Evolutionary conservation across 2,329 filamentous ascomycete genomes (phyloP), one percentile per base, ranked within the genome.

Genomic region (Ampelomyces quisqualis): DNA sequence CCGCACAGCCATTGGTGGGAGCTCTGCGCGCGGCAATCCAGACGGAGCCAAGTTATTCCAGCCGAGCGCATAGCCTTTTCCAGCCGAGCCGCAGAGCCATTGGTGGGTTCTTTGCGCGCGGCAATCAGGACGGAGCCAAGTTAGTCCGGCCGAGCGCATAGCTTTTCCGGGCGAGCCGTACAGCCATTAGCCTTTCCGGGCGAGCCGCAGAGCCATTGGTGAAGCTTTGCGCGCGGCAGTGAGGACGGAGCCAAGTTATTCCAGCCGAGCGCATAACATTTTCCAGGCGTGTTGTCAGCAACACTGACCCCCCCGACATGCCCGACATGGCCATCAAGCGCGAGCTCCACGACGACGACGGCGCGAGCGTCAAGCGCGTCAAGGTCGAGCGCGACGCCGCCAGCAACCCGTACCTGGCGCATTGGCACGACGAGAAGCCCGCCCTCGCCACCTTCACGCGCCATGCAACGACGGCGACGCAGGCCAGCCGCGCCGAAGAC

Each of bases 381-480:
- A 66, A 66, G 56, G 57, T 56, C 6, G 64, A 65, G 47, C 71
- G 68, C 50, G 77, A 81, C 62, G 78, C 79, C 38, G 71, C 72
- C 43, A 63, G 79, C 65, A 97, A 97, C 67, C 88, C 88, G 1
- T 97, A 98, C 74, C 82, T 98, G 49, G 88, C 90, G 41, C 93
- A 98, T 71, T 86, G 86, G 81, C 83, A 91, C 70, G 77, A 84
- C 49, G 72, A 78, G 47, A 39, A 53, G 49, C 55, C 42, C 58
- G 68, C 26, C 14, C 61, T 95, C 41, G 75, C 77, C 28, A 75
- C 78, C 44, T 82, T 96, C 70, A 81, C 79, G 68, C 82, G 87
- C 53, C 90, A 95, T 68, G 72, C 82, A 43, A 94, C 90, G 1
- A 97, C 90, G 2, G 82, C 89, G 4, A 75, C 78, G 47, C 79